phyloP scores from a whole-genome alignment of 495 filamentous ascomycete species.

The Annulohypoxylon stygium region DNA sequence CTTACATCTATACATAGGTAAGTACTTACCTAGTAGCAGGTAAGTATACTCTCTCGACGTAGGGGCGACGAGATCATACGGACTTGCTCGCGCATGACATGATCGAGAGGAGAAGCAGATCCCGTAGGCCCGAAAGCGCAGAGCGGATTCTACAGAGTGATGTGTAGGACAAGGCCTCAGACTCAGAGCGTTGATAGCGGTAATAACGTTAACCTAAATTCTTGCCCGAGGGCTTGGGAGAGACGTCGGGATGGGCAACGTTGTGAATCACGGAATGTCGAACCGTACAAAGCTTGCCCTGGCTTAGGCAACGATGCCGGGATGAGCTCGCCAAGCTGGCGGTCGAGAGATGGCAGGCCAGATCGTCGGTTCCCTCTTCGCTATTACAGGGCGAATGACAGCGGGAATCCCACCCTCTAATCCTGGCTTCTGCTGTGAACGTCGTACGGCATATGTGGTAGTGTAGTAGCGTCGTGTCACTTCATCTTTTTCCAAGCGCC shows the following conservation, averaged over 20 bases:
- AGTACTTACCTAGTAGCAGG: too few relatives aligned
- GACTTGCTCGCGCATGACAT: conserved; percentile 16
- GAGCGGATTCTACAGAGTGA: not conserved
- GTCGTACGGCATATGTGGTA: conserved; percentile 50
- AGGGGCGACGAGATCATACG: conserved; percentile 23
- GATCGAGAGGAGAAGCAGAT: conserved; percentile 22
- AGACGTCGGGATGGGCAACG: conserved; percentile 25
- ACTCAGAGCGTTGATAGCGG: too few relatives aligned
- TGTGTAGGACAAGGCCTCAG: not conserved
- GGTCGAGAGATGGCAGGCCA: conserved; percentile 26
- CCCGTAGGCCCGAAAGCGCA: conserved; percentile 23
- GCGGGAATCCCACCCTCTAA: conserved; percentile 39
- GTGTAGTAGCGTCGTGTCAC: conserved; percentile 47
- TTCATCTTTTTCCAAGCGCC: conserved; percentile 47
- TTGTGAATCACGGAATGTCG: conserved; percentile 26
- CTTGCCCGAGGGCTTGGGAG: not conserved
- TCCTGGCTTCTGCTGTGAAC: conserved; percentile 44
- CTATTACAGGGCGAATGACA: conserved; percentile 38
- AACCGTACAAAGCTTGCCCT: conserved; percentile 16
- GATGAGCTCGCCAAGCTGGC: conserved; percentile 13
- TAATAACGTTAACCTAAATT: not conserved
- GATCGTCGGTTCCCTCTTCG: conserved; percentile 31
- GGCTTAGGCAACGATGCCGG: conserved; percentile 22
- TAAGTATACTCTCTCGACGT: conserved; percentile 3
- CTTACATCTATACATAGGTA: conserved; percentile 1